A percentile compares a stretch with the other conserved stretches of the same genome.
These are phyloP conservation scores for Elaeis oleifera DNA, from an alignment of 202 grass and related monocot species.

Conservation along the genomic window DNA sequence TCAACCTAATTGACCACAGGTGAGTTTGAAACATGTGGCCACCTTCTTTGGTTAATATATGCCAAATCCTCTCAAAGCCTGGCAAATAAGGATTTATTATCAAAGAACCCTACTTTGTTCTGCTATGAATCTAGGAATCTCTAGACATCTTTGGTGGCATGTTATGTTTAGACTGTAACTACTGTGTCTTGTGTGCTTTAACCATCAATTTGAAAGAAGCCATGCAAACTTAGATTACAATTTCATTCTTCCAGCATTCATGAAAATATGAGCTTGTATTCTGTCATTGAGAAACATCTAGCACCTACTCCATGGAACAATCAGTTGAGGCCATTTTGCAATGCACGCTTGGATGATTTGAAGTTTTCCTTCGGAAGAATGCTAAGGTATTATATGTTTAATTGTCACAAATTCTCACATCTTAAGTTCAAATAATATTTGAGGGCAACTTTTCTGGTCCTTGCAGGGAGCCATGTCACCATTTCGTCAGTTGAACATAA, in stretches of 20 bases:
- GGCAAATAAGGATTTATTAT: too few relatives aligned
- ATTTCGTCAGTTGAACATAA: slow-evolving; percentile 44
- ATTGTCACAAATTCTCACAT: too few relatives aligned
- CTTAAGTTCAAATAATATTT: too few relatives aligned
- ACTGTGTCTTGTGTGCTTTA: too few relatives aligned
- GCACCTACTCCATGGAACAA: slow-evolving; percentile 81
- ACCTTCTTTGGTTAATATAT: too few relatives aligned
- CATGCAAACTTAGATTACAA: slow-evolving; percentile 14
- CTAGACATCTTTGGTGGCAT: too few relatives aligned
- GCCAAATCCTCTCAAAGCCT: too few relatives aligned
- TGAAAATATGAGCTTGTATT: slow-evolving; percentile 49
- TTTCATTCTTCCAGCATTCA: slow-evolving; percentile 52
- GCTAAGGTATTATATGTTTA: slow-evolving; percentile 52
- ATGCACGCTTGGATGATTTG: slow-evolving; percentile 41
- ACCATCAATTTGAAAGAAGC: neutral
- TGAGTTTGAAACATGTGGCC: slow-evolving; percentile 30
- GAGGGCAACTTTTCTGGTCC: slow-evolving; percentile 4
- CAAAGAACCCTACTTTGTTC: too few relatives aligned
- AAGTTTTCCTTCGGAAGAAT: slow-evolving; percentile 72
- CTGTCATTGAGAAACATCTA: slow-evolving; percentile 68
- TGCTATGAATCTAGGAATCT: too few relatives aligned
- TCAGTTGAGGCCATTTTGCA: slow-evolving; percentile 57
- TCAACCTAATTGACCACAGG: slow-evolving; percentile 60
- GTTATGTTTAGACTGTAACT: too few relatives aligned
- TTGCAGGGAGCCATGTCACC: slow-evolving; percentile 47